Percentiles rank a stretch among this genome's conserved stretches.
These are phyloP conservation scores for Emericellopsis cladophorae DNA, from an alignment of 2,329 filamentous ascomycete genomes.

Conservation along the genomic window DNA sequence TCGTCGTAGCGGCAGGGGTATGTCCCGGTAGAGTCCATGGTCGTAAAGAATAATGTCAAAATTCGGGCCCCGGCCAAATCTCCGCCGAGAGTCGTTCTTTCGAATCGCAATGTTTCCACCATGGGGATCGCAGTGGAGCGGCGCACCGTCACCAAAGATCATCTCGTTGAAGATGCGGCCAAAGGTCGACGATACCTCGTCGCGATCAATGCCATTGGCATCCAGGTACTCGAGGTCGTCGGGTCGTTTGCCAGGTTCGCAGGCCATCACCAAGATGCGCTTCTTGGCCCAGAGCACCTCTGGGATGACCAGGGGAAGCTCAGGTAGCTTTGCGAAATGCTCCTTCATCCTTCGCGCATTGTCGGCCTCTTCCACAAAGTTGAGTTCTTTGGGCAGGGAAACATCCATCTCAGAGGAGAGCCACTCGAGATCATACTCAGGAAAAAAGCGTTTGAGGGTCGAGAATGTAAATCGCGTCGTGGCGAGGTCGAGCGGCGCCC, in stretches of 20 bases:
- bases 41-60: conserved; percentile 97
- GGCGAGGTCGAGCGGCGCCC: conserved; percentile 76
- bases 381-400: conserved; percentile 80
- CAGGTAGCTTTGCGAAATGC: conserved; percentile 62
- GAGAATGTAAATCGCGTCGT: conserved; percentile 84
- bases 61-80: conserved; percentile 45
- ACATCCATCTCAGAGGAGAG: conserved; percentile 84
- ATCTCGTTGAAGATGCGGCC: conserved; percentile 97
- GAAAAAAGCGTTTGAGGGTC: conserved; percentile 84
- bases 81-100: conserved; percentile 49
- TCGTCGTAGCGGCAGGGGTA: conserved; percentile 63
- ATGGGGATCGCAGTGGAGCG: conserved; percentile 92
- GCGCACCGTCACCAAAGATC: conserved; percentile 86
- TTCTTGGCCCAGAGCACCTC: conserved; percentile 81
- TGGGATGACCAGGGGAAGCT: conserved; percentile 77
- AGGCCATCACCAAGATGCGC: conserved; percentile 91
- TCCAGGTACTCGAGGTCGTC: conserved; percentile 87
- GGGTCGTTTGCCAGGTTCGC: conserved; percentile 70
- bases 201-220: conserved; percentile 74
- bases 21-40: conserved; percentile 91
- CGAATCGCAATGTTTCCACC: conserved; percentile 92
- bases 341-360: conserved; percentile 72
- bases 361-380: conserved; percentile 74
- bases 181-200: conserved; percentile 86
- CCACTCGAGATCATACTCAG: conserved; percentile 96